Base-by-base conservation (phyloP, 495 filamentous ascomycete genomes). In the Aspergillus panamensis region DNA sequence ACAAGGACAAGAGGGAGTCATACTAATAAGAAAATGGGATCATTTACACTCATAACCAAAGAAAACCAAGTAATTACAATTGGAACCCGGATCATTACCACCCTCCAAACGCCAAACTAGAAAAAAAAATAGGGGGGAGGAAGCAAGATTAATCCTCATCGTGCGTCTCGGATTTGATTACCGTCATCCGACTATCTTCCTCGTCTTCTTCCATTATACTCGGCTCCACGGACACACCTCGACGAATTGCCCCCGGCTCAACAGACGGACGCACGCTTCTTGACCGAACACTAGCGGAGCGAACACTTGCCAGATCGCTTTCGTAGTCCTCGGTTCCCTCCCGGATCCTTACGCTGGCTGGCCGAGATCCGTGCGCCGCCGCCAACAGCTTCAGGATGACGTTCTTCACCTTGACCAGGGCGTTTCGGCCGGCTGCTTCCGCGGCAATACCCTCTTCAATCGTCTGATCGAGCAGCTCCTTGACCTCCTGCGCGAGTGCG, bases 391-490 rank as follows among this genome's bases (percentile, higher is more conserved):
- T 82, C 17, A 74, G 66, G 13, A 81, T 62, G 8, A 73, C 73
- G 63, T 87, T 83, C 63, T 92, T 88, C 49, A 91, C 80, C 70
- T 93, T 96, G 68, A 86, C 88, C 4, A 96, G 75, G 0, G 87
- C 83, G 56, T 92, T 94, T 8, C 87, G 79, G 50, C 86, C 79
- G 8, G 88, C 80, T 1, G 89, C 87, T 57, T 94, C 91, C 0
- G 72, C 69, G 0, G 89, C 81, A 2, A 91, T 68, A 35, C 85
- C 86, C 29, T 81, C 78, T 29, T 91, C 88, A 25, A 95, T 87
- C 9, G 87, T 87, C 29, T 81, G 70, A 33, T 80, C 82, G 20
- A 90, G 78, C 8, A 85, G 63, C 33, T 78, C 77, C 51, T 73
- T 78, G 19, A 77, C 76, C 53, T 76, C 67, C 30, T 72, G 66